Evolutionary conservation across 1,284 basidiomycete species (phyloP).

Genomic region (Tranzscheliella williamsii): DNA sequence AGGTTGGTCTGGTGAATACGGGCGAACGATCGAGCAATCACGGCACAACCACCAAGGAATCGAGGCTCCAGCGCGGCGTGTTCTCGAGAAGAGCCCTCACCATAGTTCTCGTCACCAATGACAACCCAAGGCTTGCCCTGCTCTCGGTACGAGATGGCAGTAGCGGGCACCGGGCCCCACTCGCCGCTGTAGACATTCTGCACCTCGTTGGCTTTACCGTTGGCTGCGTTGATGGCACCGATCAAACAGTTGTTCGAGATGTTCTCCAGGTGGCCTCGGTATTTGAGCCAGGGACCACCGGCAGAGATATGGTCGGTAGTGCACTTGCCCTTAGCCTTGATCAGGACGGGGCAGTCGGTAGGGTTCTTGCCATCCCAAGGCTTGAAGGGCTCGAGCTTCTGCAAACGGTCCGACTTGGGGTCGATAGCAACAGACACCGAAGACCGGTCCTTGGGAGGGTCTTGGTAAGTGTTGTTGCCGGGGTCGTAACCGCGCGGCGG

Average conservation of each 20-base stretch:
- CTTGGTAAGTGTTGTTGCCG: slow-evolving; percentile 95
- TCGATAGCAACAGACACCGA: slow-evolving; percentile 82
- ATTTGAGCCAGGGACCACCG: slow-evolving; percentile 99
- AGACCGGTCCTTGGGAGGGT: slow-evolving; percentile 83
- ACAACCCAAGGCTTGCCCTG: slow-evolving; percentile 92
- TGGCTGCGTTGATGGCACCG: slow-evolving; percentile 90
- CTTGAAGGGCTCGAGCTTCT: slow-evolving; percentile 87
- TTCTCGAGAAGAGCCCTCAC: slow-evolving; percentile 96
- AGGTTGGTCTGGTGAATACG: slow-evolving; percentile 98
- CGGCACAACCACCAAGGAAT: slow-evolving; percentile 90
- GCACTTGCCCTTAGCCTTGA: slow-evolving; percentile 99
- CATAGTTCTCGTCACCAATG: slow-evolving; percentile 80
- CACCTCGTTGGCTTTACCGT: slow-evolving; percentile 92
- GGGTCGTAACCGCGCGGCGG: slow-evolving; percentile 94
- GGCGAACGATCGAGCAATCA: slow-evolving; percentile 95
- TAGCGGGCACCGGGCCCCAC: slow-evolving; percentile 81
- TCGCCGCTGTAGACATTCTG: slow-evolving; percentile 86
- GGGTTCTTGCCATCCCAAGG: slow-evolving; percentile 93
- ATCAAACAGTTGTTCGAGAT: slow-evolving; percentile 98
- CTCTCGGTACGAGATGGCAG: slow-evolving; percentile 85
- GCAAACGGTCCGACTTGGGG: slow-evolving; percentile 90
- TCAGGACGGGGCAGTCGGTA: slow-evolving; percentile 84
- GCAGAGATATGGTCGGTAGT: slow-evolving; percentile 75
- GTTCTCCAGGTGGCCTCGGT: slow-evolving; percentile 97
- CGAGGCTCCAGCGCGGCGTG: slow-evolving; percentile 97